Conservation (phyloP, 2,329 filamentous ascomycete genomes). For the Sclerotinia borealis region DNA sequence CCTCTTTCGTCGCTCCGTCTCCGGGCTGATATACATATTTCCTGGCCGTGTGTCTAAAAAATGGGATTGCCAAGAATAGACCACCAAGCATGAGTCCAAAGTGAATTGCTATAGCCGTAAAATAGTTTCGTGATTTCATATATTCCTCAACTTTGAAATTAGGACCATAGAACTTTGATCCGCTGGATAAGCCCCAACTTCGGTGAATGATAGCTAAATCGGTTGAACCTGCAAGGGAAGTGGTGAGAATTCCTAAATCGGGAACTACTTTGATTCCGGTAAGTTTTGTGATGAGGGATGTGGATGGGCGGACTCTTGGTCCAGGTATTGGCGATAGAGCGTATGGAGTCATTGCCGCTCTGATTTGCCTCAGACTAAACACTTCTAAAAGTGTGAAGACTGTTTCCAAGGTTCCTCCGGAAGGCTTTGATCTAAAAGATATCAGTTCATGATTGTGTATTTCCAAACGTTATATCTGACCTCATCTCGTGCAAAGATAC, state of each 20-base stretch:
- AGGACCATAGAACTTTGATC: conserved; percentile 49
- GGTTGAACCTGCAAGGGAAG: conserved; percentile 43
- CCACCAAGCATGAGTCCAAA: conserved; percentile 40
- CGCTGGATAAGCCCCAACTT: conserved; percentile 53
- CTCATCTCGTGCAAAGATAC: conserved; percentile 42
- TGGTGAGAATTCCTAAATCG: conserved; percentile 50
- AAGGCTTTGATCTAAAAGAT: conserved; percentile 42
- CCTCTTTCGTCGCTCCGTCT: conserved; percentile 47
- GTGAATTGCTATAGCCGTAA: conserved; percentile 46
- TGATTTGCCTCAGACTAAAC: conserved; percentile 44
- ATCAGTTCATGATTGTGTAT: conserved; percentile 2
- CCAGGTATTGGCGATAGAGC: conserved; percentile 49
- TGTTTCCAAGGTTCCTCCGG: conserved; percentile 65
- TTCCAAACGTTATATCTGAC: conserved; percentile 27
- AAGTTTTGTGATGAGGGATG: conserved; percentile 39
- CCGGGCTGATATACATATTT: conserved; percentile 47
- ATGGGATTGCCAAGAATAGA: conserved; percentile 34
- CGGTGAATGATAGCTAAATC: conserved; percentile 53
- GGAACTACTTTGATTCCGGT: conserved; percentile 46
- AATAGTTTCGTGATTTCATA: conserved; percentile 43
- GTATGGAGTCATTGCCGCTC: conserved; percentile 43
- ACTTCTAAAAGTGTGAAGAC: conserved; percentile 53
- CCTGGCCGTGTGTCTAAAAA: conserved; percentile 38
- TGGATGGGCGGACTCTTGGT: conserved; percentile 19
- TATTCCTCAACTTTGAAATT: conserved; percentile 55